These are phyloP conservation scores for Sporothrix globosa DNA, from an alignment of 2,329 filamentous ascomycete species.

Conservation along the genomic window DNA sequence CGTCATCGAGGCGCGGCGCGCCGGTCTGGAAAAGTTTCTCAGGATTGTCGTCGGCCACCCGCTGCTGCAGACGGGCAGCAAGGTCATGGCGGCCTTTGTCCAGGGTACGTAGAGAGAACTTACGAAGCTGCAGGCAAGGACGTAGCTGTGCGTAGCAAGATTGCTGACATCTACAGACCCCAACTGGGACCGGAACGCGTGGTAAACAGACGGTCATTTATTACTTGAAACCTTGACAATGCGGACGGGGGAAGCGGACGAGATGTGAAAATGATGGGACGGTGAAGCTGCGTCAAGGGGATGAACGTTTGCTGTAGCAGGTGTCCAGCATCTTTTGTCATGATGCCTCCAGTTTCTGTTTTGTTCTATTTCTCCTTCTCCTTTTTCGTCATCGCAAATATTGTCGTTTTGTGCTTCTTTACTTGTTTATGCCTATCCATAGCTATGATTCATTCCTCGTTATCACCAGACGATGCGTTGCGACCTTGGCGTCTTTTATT, in stretches of 20 bases:
- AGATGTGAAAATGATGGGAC: neutral
- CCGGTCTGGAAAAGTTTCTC: constrained; percentile 91
- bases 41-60: constrained; percentile 98
- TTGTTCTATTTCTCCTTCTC: neutral
- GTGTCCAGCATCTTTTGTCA: neutral
- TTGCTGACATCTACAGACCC: constrained; percentile 58
- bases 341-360: neutral
- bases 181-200: constrained; percentile 89
- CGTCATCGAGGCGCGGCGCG: constrained; percentile 91
- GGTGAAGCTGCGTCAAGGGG: neutral
- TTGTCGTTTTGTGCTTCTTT: neutral
- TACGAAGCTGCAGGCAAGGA: too few relatives aligned
- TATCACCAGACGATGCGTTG: neutral
- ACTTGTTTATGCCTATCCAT: neutral
- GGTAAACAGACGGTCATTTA: constrained; percentile 56
- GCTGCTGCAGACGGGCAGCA: constrained; percentile 93
- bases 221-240: neutral
- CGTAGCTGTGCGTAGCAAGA: neutral
- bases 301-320: neutral
- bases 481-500: neutral
- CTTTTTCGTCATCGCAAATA: neutral
- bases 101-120: constrained; percentile 65
- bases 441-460: constrained; percentile 4
- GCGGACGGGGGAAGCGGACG: neutral
- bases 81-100: constrained; percentile 93